phyloP scores from a whole-genome alignment of 2,329 filamentous ascomycete genomes.

The Ampelomyces quisqualis region DNA sequence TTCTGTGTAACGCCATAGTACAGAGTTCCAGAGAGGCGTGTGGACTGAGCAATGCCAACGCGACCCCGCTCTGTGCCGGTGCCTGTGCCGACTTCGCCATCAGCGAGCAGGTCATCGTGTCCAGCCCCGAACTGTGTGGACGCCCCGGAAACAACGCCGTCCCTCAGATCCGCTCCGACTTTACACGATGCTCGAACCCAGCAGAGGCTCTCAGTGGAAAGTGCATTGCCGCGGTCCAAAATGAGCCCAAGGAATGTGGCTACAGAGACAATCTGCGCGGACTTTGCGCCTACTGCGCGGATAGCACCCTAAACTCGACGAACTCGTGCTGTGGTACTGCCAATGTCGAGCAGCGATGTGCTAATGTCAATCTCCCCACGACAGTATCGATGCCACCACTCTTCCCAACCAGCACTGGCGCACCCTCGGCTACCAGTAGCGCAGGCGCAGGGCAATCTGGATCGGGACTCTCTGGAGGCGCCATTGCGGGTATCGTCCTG shows the following conservation, averaged over 20 bases:
- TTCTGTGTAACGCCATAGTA: conserved; percentile 90
- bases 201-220: conserved; percentile 71
- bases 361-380: conserved; percentile 73
- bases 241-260: conserved; percentile 86
- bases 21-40: conserved; percentile 81
- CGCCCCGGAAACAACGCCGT: conserved; percentile 65
- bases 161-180: conserved; percentile 84
- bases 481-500: conserved; percentile 87
- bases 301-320: conserved; percentile 84
- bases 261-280: conserved; percentile 70
- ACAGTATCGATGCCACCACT: conserved; percentile 62
- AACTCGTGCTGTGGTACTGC: conserved; percentile 92
- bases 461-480: conserved; percentile 70
- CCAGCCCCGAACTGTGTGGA: conserved; percentile 71
- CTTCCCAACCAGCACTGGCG: conserved; percentile 61
- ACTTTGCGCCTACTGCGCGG: conserved; percentile 82
- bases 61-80: conserved; percentile 81
- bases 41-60: conserved; percentile 61
- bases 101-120: conserved; percentile 82
- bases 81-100: conserved; percentile 84
- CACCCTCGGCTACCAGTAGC: conserved; percentile 41
- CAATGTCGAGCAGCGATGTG: conserved; percentile 70
- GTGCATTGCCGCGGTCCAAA: conserved; percentile 74
- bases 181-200: conserved; percentile 83
- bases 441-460: conserved; percentile 31